Base-by-base conservation (phyloP, 2,329 filamentous ascomycete species). In the Amylocarpus encephaloides region DNA sequence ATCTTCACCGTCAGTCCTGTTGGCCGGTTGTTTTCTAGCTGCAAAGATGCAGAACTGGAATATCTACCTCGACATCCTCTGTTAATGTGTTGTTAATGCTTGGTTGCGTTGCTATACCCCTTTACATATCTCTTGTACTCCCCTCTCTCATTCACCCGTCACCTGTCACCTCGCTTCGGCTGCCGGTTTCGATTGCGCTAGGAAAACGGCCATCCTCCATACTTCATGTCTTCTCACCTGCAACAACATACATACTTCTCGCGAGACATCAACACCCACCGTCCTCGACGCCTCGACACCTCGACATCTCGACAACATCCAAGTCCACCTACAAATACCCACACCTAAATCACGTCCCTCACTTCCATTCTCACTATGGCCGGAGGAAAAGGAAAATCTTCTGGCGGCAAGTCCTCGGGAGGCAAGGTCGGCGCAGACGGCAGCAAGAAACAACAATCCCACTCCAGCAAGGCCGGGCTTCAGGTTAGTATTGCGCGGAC, bases 301-400 rank as follows among this genome's bases (percentile, higher is more conserved):
- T n/a, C n/a, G n/a, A n/a, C n/a, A n/a, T 45, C 54, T 34, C 22
- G 34, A 42, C 22, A 51, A 51, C 55, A 53, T 55, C 56, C 48
- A 60, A 49, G 45, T 51, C 51, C 44, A 38, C 48, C 45, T 26
- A 48, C 19, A 36, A 26, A 48, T 35, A 40, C 48, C 45, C 46
- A 54, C 46, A 43, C 4, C 33, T 34, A 46, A 49, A 7, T 38
- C 22, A 35, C 26, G 19, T 22, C 18, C 18, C n/a, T 12, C 19
- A 15, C 18, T n/a, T 33, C 19, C 2, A 35, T 34, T 11, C 4
- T 38, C 42, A 34, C 40, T 60, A 67, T 67, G 65, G 63, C 64
- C 39, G 64, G 65, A 38, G 65, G 65, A 54, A 67, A 67, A 55
- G 64, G 64, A 59, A 67, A 67, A 58, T 65, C 62, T 51, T 65